Conservation (phyloP, 441 rosid species). For the Brassica balearica region DNA sequence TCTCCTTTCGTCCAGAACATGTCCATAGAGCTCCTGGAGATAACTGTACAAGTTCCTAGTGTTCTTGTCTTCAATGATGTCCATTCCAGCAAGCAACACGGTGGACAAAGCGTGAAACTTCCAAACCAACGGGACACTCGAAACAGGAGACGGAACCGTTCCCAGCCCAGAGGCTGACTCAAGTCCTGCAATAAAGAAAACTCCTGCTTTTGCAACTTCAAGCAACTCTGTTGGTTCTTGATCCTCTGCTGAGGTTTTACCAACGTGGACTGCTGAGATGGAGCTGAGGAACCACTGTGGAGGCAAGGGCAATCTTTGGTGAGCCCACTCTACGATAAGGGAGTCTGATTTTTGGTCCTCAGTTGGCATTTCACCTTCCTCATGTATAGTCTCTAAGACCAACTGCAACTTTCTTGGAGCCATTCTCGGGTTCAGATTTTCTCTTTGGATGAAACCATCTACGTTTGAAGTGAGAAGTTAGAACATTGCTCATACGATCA, state of each 20-base stretch:
- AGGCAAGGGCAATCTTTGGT: conserved; percentile 89
- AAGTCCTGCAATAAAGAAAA: conserved; percentile 81
- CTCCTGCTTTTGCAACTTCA: conserved; percentile 76
- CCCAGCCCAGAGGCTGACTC: conserved; percentile 69
- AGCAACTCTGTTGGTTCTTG: conserved; percentile 48
- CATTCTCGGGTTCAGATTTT: conserved; percentile 51
- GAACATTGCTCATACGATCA: conserved; percentile 51
- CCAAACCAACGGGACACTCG: conserved; percentile 69
- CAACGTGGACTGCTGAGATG: conserved; percentile 54
- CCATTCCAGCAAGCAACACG: conserved; percentile 73
- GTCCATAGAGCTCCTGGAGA: conserved; percentile 80
- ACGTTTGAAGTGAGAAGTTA: conserved; percentile 70
- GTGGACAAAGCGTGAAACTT: conserved; percentile 86
- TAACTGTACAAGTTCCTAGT: conserved; percentile 65
- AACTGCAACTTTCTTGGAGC: conserved; percentile 42
- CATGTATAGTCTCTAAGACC: conserved; percentile 83
- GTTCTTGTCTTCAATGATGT: conserved; percentile 71
- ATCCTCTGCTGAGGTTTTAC: conserved; percentile 46
- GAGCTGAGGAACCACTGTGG: conserved; percentile 95
- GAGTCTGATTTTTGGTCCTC: conserved; percentile 45
- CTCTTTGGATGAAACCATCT: conserved; percentile 76
- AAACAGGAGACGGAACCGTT: conserved; percentile 57
- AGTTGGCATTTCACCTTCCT: conserved; percentile 59
- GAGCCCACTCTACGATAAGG: conserved; percentile 72
- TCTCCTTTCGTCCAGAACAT: conserved; percentile 62